Conservation (phyloP, 2,329 filamentous ascomycete species). For the Aspergillus melleus region DNA sequence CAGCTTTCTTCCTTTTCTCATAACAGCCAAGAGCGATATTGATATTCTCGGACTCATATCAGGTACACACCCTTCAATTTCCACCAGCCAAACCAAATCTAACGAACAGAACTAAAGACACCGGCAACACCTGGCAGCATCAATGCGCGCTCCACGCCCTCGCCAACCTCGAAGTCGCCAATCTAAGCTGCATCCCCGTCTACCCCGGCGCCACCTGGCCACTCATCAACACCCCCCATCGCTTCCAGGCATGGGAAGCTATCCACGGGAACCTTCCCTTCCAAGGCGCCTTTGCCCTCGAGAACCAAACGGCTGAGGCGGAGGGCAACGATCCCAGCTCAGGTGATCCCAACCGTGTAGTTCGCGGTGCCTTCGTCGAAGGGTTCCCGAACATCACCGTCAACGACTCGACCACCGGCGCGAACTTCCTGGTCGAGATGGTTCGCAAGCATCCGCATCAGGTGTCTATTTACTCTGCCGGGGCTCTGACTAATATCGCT, state of each 20-base stretch:
- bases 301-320: conserved; percentile 46
- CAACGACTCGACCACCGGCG: conserved; percentile 38
- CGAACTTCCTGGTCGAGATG: conserved; percentile 50
- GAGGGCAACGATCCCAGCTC: conserved; percentile 48
- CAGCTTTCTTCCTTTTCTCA: conserved; percentile 46
- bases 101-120: conserved; percentile 28
- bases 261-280: conserved; percentile 48
- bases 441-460: conserved; percentile 53
- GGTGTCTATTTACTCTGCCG: conserved; percentile 50
- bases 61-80: conserved; percentile 10
- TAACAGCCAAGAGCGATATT: conserved; percentile 47
- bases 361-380: conserved; percentile 44
- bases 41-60: conserved; percentile 45
- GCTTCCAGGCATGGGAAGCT: conserved; percentile 47
- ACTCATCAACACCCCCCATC: conserved; percentile 47
- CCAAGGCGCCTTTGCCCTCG: conserved; percentile 47
- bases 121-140: conserved; percentile 48
- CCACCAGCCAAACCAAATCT: neutral
- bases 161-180: conserved; percentile 49
- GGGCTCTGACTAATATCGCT: conserved; percentile 52
- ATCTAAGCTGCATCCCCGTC: conserved; percentile 51
- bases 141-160: conserved; percentile 50
- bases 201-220: conserved; percentile 50
- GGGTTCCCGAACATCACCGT: conserved; percentile 50
- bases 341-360: conserved; percentile 45